phyloP scores from a whole-genome alignment of 2,329 filamentous ascomycete genomes.

The Hypoxylon sp. region DNA sequence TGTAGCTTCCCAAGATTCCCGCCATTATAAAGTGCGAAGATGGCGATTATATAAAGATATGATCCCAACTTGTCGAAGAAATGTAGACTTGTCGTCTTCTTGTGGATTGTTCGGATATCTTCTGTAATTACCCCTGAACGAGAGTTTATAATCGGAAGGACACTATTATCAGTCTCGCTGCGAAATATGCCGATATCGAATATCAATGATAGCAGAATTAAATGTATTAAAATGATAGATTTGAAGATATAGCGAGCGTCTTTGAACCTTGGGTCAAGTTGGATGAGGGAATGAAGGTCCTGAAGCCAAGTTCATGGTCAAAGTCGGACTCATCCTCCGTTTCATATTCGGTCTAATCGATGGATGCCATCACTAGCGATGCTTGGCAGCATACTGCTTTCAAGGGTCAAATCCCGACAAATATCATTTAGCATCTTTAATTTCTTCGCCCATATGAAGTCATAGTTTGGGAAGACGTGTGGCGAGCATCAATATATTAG shows the following conservation, averaged over 20 bases:
- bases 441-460: background rate
- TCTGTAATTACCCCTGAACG: conserved; percentile 6
- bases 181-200: background rate
- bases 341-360: conserved; percentile 4
- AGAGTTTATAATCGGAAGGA: background rate
- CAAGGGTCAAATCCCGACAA: background rate
- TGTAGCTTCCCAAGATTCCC: conserved; percentile 39
- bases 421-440: background rate
- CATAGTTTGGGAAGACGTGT: background rate
- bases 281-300: background rate
- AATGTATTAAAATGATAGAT: background rate
- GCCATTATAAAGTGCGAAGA: conserved; percentile 26
- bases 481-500: background rate
- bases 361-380: conserved; percentile 9
- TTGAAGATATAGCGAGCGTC: conserved; percentile 3
- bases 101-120: background rate
- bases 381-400: conserved; percentile 10
- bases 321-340: conserved; percentile 5
- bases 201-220: background rate
- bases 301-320: background rate
- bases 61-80: too few relatives aligned
- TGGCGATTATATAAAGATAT: background rate
- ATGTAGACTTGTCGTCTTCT: background rate
- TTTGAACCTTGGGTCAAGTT: background rate
- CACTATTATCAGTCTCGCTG: background rate